These are phyloP conservation scores for Mortierella antarctica DNA, from an alignment of 192 early-diverging fungal species.

Conservation along the genomic window DNA sequence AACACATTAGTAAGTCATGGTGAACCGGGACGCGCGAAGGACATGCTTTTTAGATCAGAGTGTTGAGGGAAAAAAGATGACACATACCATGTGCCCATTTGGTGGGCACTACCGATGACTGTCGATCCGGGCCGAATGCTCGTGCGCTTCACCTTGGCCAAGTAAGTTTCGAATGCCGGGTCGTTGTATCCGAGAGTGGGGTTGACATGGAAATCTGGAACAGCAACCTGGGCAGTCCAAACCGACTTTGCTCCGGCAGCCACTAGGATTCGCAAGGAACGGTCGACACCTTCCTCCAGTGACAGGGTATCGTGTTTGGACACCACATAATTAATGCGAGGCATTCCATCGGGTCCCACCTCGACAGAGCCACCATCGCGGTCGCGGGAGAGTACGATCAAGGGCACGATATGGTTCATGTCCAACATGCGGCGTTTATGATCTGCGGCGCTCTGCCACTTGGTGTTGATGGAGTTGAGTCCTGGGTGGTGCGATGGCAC, in stretches of 20 bases:
- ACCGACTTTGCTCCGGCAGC: slow-evolving; percentile 74
- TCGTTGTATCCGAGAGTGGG: slow-evolving; percentile 38
- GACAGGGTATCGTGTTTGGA: slow-evolving; percentile 63
- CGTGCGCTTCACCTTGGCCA: slow-evolving; percentile 31
- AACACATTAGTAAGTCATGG: background rate
- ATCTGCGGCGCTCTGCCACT: slow-evolving; percentile 61
- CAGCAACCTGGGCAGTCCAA: slow-evolving; percentile 60
- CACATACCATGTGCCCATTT: slow-evolving; percentile 71
- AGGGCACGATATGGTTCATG: slow-evolving; percentile 57
- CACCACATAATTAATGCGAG: slow-evolving; percentile 61
- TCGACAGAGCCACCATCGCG: slow-evolving; percentile 63
- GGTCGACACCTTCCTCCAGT: slow-evolving; percentile 58
- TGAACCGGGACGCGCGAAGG: background rate
- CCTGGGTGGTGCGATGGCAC: slow-evolving; percentile 68
- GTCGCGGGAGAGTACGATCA: slow-evolving; percentile 72
- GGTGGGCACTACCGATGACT: slow-evolving; percentile 68
- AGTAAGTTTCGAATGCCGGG: slow-evolving; percentile 44
- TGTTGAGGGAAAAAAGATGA: background rate
- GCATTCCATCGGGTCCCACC: slow-evolving; percentile 54
- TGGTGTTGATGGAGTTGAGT: slow-evolving; percentile 49
- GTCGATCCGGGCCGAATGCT: slow-evolving; percentile 49
- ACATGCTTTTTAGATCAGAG: background rate
- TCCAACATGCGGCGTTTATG: slow-evolving; percentile 66
- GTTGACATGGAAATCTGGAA: slow-evolving; percentile 60
- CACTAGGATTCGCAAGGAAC: slow-evolving; percentile 61